Conservation (phyloP, 164 flowering plant genomes). For the Nymphaea colorata region DNA sequence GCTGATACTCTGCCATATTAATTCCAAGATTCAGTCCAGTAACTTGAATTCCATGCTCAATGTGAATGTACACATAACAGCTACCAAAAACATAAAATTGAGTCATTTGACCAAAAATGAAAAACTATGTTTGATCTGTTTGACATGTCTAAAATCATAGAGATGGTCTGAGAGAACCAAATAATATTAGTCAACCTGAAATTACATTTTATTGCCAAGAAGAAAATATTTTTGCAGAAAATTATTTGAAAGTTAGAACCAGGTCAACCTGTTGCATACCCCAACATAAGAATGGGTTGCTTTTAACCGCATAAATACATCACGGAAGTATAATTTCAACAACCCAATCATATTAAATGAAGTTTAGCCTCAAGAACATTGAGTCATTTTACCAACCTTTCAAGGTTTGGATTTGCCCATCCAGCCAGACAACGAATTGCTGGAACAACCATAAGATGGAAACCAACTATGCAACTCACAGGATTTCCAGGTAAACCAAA, state of each 20-base stretch:
- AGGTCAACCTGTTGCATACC: neutral
- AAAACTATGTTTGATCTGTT: no score
- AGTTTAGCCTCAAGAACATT: neutral
- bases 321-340: no score
- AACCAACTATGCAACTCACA: conserved; percentile 87
- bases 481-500: conserved; percentile 99
- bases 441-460: conserved; percentile 73
- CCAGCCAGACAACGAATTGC: conserved; percentile 72
- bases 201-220: no score
- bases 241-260: no score
- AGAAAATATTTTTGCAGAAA: no score
- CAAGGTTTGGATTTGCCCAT: conserved; percentile 65
- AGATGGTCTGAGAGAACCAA: neutral
- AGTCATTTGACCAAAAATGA: no score
- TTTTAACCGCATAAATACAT: neutral
- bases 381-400: conserved; percentile 29
- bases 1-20: conserved; percentile 43
- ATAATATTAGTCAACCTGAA: no score
- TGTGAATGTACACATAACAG: neutral
- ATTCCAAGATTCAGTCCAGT: neutral
- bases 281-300: neutral
- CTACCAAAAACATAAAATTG: no score
- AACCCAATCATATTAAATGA: neutral
- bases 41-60: neutral
- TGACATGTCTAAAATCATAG: no score